phyloP scores from a whole-genome alignment of 1,284 basidiomycete species.

The Xanthoconium separans region DNA sequence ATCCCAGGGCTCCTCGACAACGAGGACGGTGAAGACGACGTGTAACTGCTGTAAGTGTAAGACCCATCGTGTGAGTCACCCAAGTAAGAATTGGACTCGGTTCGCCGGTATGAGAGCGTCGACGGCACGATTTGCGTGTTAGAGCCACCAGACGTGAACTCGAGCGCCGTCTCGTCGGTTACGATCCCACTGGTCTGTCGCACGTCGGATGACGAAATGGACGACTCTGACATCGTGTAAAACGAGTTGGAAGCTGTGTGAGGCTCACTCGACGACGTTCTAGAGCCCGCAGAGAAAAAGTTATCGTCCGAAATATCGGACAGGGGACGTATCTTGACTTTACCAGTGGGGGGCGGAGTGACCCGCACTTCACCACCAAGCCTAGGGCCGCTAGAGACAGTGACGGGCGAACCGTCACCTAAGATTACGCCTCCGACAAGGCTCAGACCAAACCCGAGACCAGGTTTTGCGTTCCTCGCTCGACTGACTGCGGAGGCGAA shows the following conservation, averaged over 20 bases:
- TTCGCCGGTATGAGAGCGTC: slow-evolving; percentile 54
- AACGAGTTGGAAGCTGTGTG: slow-evolving; percentile 39
- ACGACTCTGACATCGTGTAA: slow-evolving; percentile 28
- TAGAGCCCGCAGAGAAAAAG: slow-evolving; percentile 53
- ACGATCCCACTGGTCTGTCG: slow-evolving; percentile 34
- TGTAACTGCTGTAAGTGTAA: slow-evolving; percentile 30
- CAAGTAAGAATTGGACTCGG: slow-evolving; percentile 54
- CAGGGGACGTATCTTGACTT: slow-evolving; percentile 39
- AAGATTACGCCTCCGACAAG: slow-evolving; percentile 38
- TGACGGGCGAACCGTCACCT: slow-evolving; percentile 49
- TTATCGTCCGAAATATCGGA: slow-evolving; percentile 55
- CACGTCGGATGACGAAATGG: slow-evolving; percentile 27
- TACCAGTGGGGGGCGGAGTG: slow-evolving; percentile 58
- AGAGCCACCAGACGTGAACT: slow-evolving; percentile 38
- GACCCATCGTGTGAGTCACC: slow-evolving; percentile 55
- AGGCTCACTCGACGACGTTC: slow-evolving; percentile 32
- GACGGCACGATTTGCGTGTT: slow-evolving; percentile 50
- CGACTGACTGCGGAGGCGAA: slow-evolving; percentile 52
- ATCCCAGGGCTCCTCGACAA: slow-evolving; percentile 61
- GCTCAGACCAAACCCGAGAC: slow-evolving; percentile 45
- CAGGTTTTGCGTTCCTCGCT: slow-evolving; percentile 44
- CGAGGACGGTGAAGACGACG: slow-evolving; percentile 34
- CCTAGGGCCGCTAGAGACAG: slow-evolving; percentile 49
- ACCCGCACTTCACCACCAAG: slow-evolving; percentile 53
- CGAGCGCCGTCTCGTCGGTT: slow-evolving; percentile 38